Conservation (phyloP, 2,329 filamentous ascomycete genomes). For the Pestalotiopsis sp. region DNA sequence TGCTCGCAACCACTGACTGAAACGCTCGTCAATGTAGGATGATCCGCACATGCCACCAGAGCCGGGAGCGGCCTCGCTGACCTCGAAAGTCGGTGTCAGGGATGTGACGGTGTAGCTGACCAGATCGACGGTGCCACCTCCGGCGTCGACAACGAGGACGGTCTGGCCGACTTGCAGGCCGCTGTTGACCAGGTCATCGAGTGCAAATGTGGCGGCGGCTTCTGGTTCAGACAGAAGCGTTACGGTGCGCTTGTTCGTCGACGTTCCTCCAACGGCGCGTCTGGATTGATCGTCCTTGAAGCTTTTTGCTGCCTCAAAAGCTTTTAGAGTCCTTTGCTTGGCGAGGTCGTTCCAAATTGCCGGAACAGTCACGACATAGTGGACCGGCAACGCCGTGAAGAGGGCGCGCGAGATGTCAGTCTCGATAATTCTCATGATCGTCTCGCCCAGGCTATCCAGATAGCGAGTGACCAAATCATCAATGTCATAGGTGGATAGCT, state of each 20-base stretch:
- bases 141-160: slow-evolving; percentile 57
- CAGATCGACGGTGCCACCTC: slow-evolving; percentile 41
- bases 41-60: slow-evolving; percentile 54
- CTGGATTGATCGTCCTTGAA: not conserved
- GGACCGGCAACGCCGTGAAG: not conserved
- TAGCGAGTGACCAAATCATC: not conserved
- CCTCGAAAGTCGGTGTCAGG: slow-evolving; percentile 45
- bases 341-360: slow-evolving; percentile 1
- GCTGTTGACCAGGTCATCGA: slow-evolving; percentile 45
- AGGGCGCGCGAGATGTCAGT: not conserved
- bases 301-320: not conserved
- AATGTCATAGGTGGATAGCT: not conserved
- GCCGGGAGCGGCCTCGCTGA: slow-evolving; percentile 52
- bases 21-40: slow-evolving; percentile 51
- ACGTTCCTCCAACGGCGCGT: not conserved
- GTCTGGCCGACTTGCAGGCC: slow-evolving; percentile 46
- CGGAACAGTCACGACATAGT: not conserved
- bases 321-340: not conserved
- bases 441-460: not conserved
- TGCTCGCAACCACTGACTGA: slow-evolving; percentile 45
- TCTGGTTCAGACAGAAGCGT: slow-evolving; percentile 54
- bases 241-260: not conserved
- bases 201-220: slow-evolving; percentile 53
- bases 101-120: slow-evolving; percentile 46
- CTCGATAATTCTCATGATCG: not conserved